Conservation (phyloP, 2,329 filamentous ascomycete genomes). For the Rhynchosporium agropyri region DNA sequence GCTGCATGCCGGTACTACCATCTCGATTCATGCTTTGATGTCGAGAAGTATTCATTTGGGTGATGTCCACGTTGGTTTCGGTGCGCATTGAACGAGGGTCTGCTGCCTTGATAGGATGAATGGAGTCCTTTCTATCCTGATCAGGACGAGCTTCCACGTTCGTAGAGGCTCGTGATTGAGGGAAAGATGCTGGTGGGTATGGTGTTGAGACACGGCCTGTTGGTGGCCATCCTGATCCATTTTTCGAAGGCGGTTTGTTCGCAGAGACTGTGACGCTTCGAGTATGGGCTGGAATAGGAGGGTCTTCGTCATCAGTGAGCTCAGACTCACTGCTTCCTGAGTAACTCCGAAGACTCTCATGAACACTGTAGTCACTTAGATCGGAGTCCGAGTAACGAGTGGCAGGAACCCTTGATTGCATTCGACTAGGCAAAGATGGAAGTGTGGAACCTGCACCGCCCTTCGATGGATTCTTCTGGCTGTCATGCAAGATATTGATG, state of each 20-base stretch:
- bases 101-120: slow-evolving; percentile 23
- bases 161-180: slow-evolving; percentile 22
- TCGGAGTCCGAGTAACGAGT: slow-evolving; percentile 26
- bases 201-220: slow-evolving; percentile 27
- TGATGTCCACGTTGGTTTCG: slow-evolving; percentile 18
- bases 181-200: slow-evolving; percentile 25
- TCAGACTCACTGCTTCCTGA: slow-evolving; percentile 32
- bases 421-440: not conserved
- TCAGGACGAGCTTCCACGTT: slow-evolving; percentile 2
- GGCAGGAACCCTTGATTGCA: not conserved
- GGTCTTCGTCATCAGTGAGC: slow-evolving; percentile 22
- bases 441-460: slow-evolving; percentile 6
- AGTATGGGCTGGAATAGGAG: not conserved
- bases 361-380: slow-evolving; percentile 32
- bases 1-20: not conserved
- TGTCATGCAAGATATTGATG: slow-evolving; percentile 33
- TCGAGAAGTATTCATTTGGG: slow-evolving; percentile 10
- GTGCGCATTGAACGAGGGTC: slow-evolving; percentile 30
- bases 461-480: slow-evolving; percentile 22
- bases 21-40: not conserved
- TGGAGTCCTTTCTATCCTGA: slow-evolving; percentile 15
- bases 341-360: slow-evolving; percentile 37
- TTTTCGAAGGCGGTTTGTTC: slow-evolving; percentile 10
- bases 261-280: slow-evolving; percentile 14
- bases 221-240: slow-evolving; percentile 24